Percentiles rank a stretch among this genome's conserved stretches.
Conservation (phyloP, 208 protist species). For the Acanthamoeba culbertsoni region DNA sequence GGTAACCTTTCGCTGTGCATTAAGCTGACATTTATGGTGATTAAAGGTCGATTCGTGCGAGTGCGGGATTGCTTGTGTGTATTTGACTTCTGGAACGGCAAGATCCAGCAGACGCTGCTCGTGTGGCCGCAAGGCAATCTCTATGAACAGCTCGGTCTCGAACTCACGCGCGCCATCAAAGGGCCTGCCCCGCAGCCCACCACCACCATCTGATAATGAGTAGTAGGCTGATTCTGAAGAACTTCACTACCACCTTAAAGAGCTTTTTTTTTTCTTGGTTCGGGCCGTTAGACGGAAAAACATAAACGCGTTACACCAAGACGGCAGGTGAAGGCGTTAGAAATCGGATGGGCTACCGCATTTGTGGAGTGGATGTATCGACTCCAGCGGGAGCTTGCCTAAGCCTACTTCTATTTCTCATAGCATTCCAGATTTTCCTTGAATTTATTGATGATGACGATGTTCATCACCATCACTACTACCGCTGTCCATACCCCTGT, state of each 20-base stretch:
- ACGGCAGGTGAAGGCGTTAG: neutral
- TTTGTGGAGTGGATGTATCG: neutral
- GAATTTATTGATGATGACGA: constrained; percentile 52
- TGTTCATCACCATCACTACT: constrained; percentile 51
- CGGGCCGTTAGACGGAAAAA: no score
- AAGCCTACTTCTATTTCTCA: constrained; percentile 41
- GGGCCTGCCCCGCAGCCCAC: no score
- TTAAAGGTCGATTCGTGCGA: neutral
- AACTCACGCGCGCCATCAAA: neutral
- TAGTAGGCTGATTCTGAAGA: neutral
- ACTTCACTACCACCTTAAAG: no score
- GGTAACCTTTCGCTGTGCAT: no score
- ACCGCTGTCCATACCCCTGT: no score
- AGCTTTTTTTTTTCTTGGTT: neutral
- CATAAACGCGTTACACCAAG: neutral
- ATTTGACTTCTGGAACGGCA: constrained; percentile 43
- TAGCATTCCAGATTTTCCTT: constrained; percentile 25
- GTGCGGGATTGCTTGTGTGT: constrained; percentile 5
- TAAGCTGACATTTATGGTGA: neutral
- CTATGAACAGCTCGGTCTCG: neutral
- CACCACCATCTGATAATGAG: neutral
- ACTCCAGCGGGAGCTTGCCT: constrained; percentile 1
- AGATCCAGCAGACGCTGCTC: neutral
- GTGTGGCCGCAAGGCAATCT: constrained; percentile 44
- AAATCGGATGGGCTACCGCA: constrained; percentile 3